Evolutionary conservation across 371 early-diverging fungal genomes (phyloP), one percentile per base, ranked within the genome.

Genomic region (Mortierella sp.): DNA sequence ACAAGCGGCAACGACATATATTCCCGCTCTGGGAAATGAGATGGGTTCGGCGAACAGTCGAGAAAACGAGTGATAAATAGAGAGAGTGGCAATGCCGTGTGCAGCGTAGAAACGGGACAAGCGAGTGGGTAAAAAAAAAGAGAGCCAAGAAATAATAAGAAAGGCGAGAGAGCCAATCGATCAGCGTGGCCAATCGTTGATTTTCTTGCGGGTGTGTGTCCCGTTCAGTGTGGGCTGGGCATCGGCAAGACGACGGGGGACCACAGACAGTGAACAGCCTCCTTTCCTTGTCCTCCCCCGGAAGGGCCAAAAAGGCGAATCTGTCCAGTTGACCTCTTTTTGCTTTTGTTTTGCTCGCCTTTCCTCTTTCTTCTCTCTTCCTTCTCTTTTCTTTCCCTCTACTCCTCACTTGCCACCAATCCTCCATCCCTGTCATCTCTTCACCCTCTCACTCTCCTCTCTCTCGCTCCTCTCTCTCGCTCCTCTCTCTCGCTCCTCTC

Each of bases 251-350:
- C n/a, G n/a, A n/a, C n/a, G n/a, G n/a, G n/a, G n/a, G n/a, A n/a
- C n/a, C 43, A 40, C 43, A 40, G 43, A n/a, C n/a, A 40, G 43
- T 40, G 43, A 40, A 40, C 43, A 40, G 43, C 43, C 43, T 40
- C 43, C 43, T 40, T 40, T 40, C 43, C 6, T 6, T 40, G 43
- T 40, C 43, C 43, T 40, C 43, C 43, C 43, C 53, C 53, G 10
- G 28, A 64, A 64, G 64, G 34, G 64, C 64, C 34, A 64, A 64
- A 50, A 71, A 31, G 48, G n/a, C 31, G 51, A 21, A 51, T 26
- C 21, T 71, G 71, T 70, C 70, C 46, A 70, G 44, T 24, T 28
- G 70, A 46, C 44, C 69, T 26, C n/a, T 11, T 24, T 43, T 28
- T n/a, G 10, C 5, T 48, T 21, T 6, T 44, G 48, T 31, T 43